phyloP scores from a whole-genome alignment of 257 asterid species.

The Solanum okadae region DNA sequence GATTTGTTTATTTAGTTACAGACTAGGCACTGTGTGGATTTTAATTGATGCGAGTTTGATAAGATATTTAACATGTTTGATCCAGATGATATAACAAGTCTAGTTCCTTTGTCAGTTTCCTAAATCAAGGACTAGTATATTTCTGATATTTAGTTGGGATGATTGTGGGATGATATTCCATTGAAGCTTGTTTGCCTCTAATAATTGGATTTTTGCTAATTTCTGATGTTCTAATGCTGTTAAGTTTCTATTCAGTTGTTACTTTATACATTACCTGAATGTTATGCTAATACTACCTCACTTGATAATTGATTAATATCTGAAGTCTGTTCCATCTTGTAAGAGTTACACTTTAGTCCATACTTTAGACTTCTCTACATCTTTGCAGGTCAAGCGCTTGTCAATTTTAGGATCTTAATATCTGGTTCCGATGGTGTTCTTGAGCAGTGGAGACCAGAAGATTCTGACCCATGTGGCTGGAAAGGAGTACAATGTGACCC shows the following conservation, averaged over 20 bases:
- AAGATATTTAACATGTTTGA: not conserved
- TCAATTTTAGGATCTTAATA: conserved; percentile 3
- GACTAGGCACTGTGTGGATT: not conserved
- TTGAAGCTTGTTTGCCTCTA: not conserved
- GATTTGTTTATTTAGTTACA: not conserved
- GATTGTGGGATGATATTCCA: not conserved
- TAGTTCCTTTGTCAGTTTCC: not conserved
- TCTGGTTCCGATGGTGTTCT: conserved; percentile 4
- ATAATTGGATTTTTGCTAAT: not conserved
- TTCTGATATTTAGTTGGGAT: not conserved
- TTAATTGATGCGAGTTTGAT: not conserved
- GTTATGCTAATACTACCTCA: not conserved
- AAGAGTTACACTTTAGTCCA: not conserved
- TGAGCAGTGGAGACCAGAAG: conserved; percentile 10
- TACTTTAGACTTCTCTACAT: not conserved
- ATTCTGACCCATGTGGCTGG: conserved; percentile 10
- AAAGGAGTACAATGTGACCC: conserved; percentile 8
- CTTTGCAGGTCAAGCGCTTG: conserved; percentile 3
- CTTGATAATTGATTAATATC: not conserved
- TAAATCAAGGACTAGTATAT: not conserved
- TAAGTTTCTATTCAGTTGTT: not conserved
- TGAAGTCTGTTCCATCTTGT: not conserved
- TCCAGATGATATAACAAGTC: not conserved
- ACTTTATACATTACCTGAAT: not conserved
- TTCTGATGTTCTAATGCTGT: not conserved